Evolutionary conservation across 192 early-diverging fungal species (phyloP).

Genomic region (Dissophora ornata): DNA sequence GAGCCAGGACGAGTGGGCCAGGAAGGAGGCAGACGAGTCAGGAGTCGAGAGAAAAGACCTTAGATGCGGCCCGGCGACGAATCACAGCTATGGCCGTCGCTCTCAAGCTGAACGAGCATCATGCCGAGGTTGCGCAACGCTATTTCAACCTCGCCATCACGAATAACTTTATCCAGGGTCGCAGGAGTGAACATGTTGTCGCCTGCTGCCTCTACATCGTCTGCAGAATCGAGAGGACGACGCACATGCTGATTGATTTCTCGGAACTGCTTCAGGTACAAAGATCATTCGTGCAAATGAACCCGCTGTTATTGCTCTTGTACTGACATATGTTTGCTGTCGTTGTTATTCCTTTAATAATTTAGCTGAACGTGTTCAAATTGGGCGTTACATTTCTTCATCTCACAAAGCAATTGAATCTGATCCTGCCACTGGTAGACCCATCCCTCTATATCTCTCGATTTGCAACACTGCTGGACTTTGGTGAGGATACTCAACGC

Average conservation of each 20-base stretch:
- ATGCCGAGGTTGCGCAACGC: constrained; percentile 84
- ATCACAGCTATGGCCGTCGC: constrained; percentile 81
- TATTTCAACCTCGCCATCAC: constrained; percentile 87
- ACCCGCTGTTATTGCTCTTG: no score
- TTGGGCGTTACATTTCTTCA: constrained; percentile 88
- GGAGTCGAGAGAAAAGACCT: constrained; percentile 76
- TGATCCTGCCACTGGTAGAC: constrained; percentile 83
- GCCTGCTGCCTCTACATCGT: constrained; percentile 94
- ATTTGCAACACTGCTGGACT: constrained; percentile 89
- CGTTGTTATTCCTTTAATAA: neutral
- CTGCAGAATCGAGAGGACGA: constrained; percentile 84
- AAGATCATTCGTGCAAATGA: neutral
- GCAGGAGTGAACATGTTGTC: constrained; percentile 78
- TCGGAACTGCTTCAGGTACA: constrained; percentile 84
- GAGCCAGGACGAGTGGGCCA: constrained; percentile 54
- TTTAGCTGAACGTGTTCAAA: constrained; percentile 88
- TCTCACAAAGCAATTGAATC: constrained; percentile 72
- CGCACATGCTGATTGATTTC: constrained; percentile 97
- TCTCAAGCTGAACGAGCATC: constrained; percentile 77
- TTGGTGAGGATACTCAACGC: constrained; percentile 85
- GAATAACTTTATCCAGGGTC: constrained; percentile 86
- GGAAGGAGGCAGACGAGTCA: constrained; percentile 61
- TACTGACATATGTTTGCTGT: neutral
- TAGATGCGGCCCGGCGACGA: constrained; percentile 72
- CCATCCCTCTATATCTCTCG: constrained; percentile 93